Evolutionary conservation across 2,329 filamentous ascomycete genomes (phyloP).

Genomic region (Uncinocarpus reesii): DNA sequence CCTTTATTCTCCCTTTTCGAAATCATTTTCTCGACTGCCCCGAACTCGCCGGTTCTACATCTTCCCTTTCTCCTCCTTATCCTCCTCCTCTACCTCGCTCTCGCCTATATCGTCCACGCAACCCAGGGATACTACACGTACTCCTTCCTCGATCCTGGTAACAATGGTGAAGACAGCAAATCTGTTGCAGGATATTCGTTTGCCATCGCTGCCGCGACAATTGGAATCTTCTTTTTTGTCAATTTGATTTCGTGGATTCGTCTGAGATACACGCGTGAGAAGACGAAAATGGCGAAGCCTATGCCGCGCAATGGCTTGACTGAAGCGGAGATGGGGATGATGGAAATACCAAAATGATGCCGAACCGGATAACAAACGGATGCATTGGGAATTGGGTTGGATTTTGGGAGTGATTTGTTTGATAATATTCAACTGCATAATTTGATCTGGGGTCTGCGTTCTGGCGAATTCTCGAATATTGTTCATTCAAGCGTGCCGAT

Average conservation of each 20-base stretch:
- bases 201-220: constrained; percentile 8
- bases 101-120: constrained; percentile 63
- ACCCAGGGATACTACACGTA: constrained; percentile 69
- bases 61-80: constrained; percentile 59
- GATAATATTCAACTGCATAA: no score
- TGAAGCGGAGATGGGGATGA: not conserved
- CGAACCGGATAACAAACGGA: no score
- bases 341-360: not conserved
- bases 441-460: no score
- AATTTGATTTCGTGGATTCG: constrained; percentile 2
- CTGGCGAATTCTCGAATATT: no score
- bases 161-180: constrained; percentile 25
- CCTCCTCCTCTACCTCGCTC: constrained; percentile 58
- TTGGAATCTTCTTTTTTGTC: not conserved
- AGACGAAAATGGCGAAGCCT: not conserved
- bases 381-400: no score
- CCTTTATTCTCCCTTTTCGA: constrained; percentile 64
- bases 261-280: not conserved
- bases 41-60: constrained; percentile 54
- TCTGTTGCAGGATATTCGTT: constrained; percentile 50
- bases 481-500: no score
- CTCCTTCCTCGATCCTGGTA: constrained; percentile 57
- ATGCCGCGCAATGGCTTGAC: not conserved
- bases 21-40: constrained; percentile 57
- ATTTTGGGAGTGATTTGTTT: no score